These are phyloP conservation scores for Jimgerdemannia flammicorona DNA, from an alignment of 192 early-diverging fungal species.

Conservation along the genomic window DNA sequence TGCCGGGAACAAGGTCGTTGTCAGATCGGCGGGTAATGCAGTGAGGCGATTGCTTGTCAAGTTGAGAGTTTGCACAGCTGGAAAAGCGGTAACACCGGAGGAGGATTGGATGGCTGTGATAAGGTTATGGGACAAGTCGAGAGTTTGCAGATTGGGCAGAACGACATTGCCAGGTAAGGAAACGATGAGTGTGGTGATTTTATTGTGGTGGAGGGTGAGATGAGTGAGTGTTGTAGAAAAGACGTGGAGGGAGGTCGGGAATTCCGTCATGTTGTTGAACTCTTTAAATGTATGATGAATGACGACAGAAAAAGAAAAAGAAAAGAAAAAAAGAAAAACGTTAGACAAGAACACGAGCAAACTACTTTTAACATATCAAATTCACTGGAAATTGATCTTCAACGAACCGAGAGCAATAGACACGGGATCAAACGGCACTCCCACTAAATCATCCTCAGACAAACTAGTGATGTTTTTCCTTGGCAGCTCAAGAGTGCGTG, in stretches of 20 bases:
- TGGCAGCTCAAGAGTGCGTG: slow-evolving; percentile 35
- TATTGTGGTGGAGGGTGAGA: slow-evolving; percentile 48
- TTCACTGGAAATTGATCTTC: background rate
- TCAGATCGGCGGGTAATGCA: slow-evolving; percentile 31
- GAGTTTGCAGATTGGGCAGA: slow-evolving; percentile 32
- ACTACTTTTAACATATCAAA: background rate
- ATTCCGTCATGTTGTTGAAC: slow-evolving; percentile 28
- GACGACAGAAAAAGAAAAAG: slow-evolving; percentile 4
- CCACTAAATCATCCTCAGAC: background rate
- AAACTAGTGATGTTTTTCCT: slow-evolving; percentile 28
- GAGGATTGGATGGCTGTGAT: slow-evolving; percentile 20
- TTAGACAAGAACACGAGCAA: slow-evolving; percentile 1
- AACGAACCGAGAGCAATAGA: background rate
- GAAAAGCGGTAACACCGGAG: slow-evolving; percentile 18
- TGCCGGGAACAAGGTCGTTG: slow-evolving; percentile 37
- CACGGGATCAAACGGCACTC: background rate
- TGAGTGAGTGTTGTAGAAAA: slow-evolving; percentile 36
- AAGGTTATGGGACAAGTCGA: slow-evolving; percentile 44
- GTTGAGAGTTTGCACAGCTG: slow-evolving; percentile 38
- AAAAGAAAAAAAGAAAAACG: slow-evolving; percentile 6
- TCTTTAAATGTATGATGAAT: slow-evolving; percentile 15
- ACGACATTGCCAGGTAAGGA: slow-evolving; percentile 9
- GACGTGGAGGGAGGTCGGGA: slow-evolving; percentile 20
- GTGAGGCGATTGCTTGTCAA: slow-evolving; percentile 31
- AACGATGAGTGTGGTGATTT: slow-evolving; percentile 38